Conservation (phyloP, 1,139 yeast species). For the Scheffersomyces segobiensis region DNA sequence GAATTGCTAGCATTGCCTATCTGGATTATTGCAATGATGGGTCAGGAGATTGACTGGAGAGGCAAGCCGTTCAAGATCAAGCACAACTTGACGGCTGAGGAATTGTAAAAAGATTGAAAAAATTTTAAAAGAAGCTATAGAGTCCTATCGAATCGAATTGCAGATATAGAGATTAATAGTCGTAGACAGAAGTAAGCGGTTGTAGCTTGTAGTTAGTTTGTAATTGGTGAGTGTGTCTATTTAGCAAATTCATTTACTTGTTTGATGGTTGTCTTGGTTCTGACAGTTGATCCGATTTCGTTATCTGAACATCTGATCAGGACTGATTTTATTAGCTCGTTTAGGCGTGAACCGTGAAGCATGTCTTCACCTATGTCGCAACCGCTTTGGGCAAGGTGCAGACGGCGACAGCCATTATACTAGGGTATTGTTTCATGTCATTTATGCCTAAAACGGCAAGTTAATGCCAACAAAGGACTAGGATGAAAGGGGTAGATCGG, state of each 20-base stretch:
- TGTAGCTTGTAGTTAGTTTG: not conserved
- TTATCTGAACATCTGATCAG: not conserved
- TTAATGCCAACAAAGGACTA: not conserved
- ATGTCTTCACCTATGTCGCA: not conserved
- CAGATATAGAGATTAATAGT: not conserved
- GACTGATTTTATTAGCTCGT: not conserved
- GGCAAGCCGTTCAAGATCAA: constrained; percentile 73
- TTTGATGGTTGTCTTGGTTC: not conserved
- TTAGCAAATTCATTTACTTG: too few relatives aligned
- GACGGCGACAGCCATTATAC: not conserved
- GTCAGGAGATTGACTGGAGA: constrained; percentile 82
- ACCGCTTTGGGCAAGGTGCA: not conserved
- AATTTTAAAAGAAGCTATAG: not conserved
- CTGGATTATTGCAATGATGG: constrained; percentile 80
- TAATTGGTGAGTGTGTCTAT: not conserved
- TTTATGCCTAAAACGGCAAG: not conserved
- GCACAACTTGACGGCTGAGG: constrained; percentile 77
- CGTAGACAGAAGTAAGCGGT: not conserved
- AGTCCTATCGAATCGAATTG: not conserved
- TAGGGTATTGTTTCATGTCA: not conserved
- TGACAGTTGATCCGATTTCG: not conserved
- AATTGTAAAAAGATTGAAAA: constrained; percentile 28
- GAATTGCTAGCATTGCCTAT: constrained; percentile 80
- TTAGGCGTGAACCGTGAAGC: not conserved
- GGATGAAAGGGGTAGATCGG: not conserved